These are phyloP conservation scores for Umbelopsis vinacea DNA, from an alignment of 192 early-diverging fungal genomes.

Conservation along the genomic window DNA sequence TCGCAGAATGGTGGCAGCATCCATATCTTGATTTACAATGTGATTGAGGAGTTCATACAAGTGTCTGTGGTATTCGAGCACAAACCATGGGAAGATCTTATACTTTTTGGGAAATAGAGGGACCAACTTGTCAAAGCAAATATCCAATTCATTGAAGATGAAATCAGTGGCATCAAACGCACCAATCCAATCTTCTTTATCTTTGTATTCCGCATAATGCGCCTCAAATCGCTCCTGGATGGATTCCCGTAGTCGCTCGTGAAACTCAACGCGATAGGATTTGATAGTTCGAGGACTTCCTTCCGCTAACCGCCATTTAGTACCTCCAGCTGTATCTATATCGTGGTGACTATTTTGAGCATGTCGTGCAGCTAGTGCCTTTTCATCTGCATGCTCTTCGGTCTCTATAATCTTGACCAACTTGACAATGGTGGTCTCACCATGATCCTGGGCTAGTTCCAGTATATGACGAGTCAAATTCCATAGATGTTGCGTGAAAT, in stretches of 20 bases:
- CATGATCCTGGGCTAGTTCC: conserved; percentile 72
- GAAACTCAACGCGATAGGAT: conserved; percentile 78
- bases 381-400: conserved; percentile 90
- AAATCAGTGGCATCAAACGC: conserved; percentile 74
- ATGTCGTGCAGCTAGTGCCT: conserved; percentile 54
- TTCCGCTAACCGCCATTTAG: conserved; percentile 47
- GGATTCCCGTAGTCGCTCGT: conserved; percentile 73
- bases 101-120: conserved; percentile 90
- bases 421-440: conserved; percentile 79
- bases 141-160: conserved; percentile 86
- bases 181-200: conserved; percentile 59
- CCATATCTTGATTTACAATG: conserved; percentile 74
- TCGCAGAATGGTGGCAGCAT: conserved; percentile 86
- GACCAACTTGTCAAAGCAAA: conserved; percentile 86
- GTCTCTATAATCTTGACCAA: conserved; percentile 93
- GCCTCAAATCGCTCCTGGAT: conserved; percentile 69
- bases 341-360: conserved; percentile 52
- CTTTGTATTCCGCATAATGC: conserved; percentile 64
- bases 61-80: conserved; percentile 93
- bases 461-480: conserved; percentile 77
- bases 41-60: conserved; percentile 82
- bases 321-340: conserved; percentile 45
- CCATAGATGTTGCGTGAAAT: conserved; percentile 92
- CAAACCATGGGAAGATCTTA: conserved; percentile 95
- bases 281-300: conserved; percentile 63